Conservation (phyloP, 1,284 basidiomycete genomes). For the Sutorius eximius region DNA sequence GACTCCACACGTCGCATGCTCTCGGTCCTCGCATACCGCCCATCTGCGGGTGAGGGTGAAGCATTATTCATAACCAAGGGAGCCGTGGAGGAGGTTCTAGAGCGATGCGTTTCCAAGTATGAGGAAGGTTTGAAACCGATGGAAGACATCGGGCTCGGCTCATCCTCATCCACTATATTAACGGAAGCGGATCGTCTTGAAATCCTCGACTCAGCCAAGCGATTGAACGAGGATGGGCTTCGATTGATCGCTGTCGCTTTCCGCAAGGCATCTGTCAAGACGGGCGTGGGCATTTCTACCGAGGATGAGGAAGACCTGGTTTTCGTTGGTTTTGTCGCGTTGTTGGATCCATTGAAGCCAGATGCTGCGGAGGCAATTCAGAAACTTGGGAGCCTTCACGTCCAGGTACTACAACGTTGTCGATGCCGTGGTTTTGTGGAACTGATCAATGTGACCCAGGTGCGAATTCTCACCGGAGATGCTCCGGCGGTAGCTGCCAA, state of each 20-base stretch:
- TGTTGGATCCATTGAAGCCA: constrained; percentile 33
- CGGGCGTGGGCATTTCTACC: constrained; percentile 14
- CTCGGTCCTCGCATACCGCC: constrained; percentile 23
- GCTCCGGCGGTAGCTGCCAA: constrained; percentile 35
- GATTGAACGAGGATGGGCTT: constrained; percentile 32
- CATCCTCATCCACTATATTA: constrained; percentile 15
- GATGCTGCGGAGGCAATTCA: constrained; percentile 34
- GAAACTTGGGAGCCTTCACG: constrained; percentile 29
- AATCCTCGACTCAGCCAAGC: constrained; percentile 31
- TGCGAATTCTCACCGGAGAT: constrained; percentile 34
- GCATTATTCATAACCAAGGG: constrained; percentile 32
- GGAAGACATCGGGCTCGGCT: constrained; percentile 16
- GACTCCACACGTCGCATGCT: constrained; percentile 36
- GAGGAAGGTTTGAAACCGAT: constrained; percentile 21
- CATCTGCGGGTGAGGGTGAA: constrained; percentile 15
- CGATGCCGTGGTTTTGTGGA: neutral
- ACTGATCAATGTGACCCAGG: constrained; percentile 16
- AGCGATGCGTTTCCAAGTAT: constrained; percentile 26
- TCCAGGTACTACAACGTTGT: constrained; percentile 24
- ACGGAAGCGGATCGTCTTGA: constrained; percentile 21
- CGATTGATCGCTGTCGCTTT: constrained; percentile 33
- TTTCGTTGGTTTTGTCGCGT: constrained; percentile 32
- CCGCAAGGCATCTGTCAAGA: constrained; percentile 23
- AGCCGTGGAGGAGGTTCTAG: constrained; percentile 34
- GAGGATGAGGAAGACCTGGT: constrained; percentile 32